Evolutionary conservation across 208 protist species (phyloP).

Genomic region (Crithidia bombi): DNA sequence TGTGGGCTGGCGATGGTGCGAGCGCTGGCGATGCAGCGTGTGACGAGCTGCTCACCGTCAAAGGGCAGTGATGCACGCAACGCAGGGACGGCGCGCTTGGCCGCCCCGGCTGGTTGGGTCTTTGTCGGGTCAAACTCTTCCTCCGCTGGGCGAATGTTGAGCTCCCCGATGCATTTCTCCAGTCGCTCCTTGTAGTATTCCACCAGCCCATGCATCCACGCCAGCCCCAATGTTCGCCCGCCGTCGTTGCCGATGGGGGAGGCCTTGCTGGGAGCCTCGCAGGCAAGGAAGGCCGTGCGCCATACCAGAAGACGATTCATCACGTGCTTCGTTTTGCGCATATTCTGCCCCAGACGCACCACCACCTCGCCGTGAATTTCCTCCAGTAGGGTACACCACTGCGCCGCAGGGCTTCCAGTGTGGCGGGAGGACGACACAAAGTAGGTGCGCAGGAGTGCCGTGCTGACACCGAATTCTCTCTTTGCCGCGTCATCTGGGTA

Average conservation of each 20-base stretch:
- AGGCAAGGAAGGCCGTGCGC: slow-evolving; percentile 4
- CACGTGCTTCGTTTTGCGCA: slow-evolving; percentile 33
- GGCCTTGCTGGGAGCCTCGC: neutral
- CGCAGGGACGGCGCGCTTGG: neutral
- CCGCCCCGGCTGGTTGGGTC: neutral
- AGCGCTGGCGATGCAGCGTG: slow-evolving; percentile 18
- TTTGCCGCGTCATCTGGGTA: slow-evolving; percentile 6
- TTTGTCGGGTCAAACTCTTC: neutral
- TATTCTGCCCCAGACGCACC: slow-evolving; percentile 31
- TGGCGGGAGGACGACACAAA: neutral
- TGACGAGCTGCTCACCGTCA: slow-evolving; percentile 16
- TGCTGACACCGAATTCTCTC: neutral
- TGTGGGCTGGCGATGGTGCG: slow-evolving; percentile 20
- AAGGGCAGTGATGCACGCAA: neutral
- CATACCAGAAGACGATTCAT: slow-evolving; percentile 31
- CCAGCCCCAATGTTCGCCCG: slow-evolving; percentile 11
- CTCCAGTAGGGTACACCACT: slow-evolving; percentile 21
- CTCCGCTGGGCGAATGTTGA: slow-evolving; percentile 17
- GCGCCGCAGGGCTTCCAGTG: neutral
- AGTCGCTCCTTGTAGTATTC: slow-evolving; percentile 31
- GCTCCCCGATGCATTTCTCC: slow-evolving; percentile 13
- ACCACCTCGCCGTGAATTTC: slow-evolving; percentile 46
- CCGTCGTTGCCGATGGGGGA: slow-evolving; percentile 3
- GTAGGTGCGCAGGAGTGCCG: slow-evolving; percentile 1
- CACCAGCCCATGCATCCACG: slow-evolving; percentile 31